These are phyloP conservation scores for Solanum sejunctum DNA, from an alignment of 257 asterid species.

Conservation along the genomic window DNA sequence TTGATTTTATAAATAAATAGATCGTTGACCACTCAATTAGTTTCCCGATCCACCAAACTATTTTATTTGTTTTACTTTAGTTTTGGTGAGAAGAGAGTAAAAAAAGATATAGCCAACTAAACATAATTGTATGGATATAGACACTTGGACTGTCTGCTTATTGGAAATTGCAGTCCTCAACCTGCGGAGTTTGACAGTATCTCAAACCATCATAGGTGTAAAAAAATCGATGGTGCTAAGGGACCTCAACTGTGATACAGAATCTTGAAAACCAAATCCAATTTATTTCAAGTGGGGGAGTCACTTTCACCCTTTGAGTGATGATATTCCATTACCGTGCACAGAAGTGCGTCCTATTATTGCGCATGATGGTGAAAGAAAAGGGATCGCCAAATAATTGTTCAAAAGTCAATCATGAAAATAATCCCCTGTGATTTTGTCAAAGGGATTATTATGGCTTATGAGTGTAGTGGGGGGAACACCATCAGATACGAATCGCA, in stretches of 20 bases:
- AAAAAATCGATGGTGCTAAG: not conserved
- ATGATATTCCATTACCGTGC: not conserved
- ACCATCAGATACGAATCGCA: not conserved
- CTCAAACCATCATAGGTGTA: not conserved
- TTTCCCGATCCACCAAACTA: not conserved
- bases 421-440: not conserved
- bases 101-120: not conserved
- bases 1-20: constrained; percentile 5
- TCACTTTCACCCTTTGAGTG: not conserved
- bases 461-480: not conserved
- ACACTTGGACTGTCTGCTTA: constrained; percentile 8
- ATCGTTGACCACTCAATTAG: constrained; percentile 21
- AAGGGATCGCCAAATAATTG: not conserved
- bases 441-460: not conserved
- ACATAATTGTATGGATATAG: not conserved
- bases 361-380: not conserved
- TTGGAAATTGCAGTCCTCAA: not conserved
- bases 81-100: not conserved
- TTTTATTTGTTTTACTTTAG: not conserved
- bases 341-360: not conserved
- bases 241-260: not conserved
- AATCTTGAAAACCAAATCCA: not conserved
- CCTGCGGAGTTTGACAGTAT: not conserved
- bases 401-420: not conserved
- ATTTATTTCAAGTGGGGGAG: not conserved